phyloP scores from a whole-genome alignment of 163 green algal species.

The Picocystis sp. region DNA sequence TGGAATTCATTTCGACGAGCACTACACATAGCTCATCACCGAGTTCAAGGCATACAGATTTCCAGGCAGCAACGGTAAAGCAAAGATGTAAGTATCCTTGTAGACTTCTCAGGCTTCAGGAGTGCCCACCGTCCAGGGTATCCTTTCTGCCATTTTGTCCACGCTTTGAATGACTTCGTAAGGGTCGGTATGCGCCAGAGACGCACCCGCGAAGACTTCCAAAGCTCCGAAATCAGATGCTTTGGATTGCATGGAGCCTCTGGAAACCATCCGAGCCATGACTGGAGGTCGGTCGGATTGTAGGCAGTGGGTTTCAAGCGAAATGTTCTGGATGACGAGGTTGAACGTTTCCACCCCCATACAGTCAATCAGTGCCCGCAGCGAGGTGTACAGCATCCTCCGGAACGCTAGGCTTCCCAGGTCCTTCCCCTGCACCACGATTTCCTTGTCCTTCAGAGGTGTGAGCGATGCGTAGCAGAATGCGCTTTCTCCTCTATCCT shows the following conservation, averaged over 20 bases:
- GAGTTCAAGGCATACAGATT: too few relatives aligned
- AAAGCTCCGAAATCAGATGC: slow-evolving; percentile 57
- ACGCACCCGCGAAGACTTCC: slow-evolving; percentile 56
- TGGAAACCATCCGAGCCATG: slow-evolving; percentile 38
- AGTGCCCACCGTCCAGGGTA: too few relatives aligned
- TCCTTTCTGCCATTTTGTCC: too few relatives aligned
- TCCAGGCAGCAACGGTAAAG: too few relatives aligned
- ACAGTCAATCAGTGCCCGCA: slow-evolving; percentile 50
- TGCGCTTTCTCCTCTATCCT: background rate
- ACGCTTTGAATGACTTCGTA: slow-evolving; percentile 13
- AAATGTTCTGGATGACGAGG: slow-evolving; percentile 40
- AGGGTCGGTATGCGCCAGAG: slow-evolving; percentile 41
- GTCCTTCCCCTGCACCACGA: slow-evolving; percentile 13
- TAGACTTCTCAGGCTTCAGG: too few relatives aligned
- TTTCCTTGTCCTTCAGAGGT: slow-evolving; percentile 13
- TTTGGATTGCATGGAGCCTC: slow-evolving; percentile 31
- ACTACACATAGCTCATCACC: too few relatives aligned
- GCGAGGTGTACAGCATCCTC: slow-evolving; percentile 23
- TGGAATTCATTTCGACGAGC: too few relatives aligned
- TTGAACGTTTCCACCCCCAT: slow-evolving; percentile 55
- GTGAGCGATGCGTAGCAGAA: background rate
- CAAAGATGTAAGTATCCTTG: too few relatives aligned
- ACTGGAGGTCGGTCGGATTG: background rate
- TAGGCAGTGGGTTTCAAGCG: background rate
- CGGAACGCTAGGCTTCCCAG: slow-evolving; percentile 33